Evolutionary conservation across 306 rosid genomes (phyloP).

Genomic region (Hippophae tibetana): DNA sequence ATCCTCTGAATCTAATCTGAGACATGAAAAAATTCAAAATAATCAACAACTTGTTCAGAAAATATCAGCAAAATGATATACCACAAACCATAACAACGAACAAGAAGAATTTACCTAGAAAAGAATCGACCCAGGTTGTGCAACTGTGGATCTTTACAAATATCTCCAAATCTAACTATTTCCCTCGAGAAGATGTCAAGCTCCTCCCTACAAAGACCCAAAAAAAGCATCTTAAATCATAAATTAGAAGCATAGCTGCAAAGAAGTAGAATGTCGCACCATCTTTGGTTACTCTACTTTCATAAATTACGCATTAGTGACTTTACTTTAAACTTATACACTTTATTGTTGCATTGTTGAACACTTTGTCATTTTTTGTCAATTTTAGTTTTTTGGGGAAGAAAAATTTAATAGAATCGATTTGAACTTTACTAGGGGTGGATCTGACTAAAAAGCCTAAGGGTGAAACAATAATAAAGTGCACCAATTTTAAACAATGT

Average conservation of each 20-base stretch:
- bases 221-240: constrained; percentile 12
- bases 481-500: too few species aligned
- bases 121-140: constrained; percentile 74
- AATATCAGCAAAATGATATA: constrained; percentile 1
- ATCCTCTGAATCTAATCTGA: constrained; percentile 63
- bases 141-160: constrained; percentile 90
- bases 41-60: constrained; percentile 15
- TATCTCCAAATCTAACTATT: constrained; percentile 77
- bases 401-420: too few species aligned
- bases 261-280: not conserved
- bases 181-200: constrained; percentile 54
- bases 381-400: too few species aligned
- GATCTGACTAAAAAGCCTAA: too few species aligned
- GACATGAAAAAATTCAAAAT: constrained; percentile 18
- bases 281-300: too few species aligned
- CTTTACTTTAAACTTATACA: too few species aligned
- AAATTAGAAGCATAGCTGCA: not conserved
- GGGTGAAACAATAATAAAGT: too few species aligned
- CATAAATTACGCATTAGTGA: too few species aligned
- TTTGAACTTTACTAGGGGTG: too few species aligned
- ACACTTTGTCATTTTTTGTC: too few species aligned
- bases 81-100: constrained; percentile 7
- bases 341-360: too few species aligned
- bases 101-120: constrained; percentile 35
- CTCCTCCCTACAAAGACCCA: constrained; percentile 55